These are phyloP conservation scores for Skeletonema grethae DNA, from an alignment of 108 stramenopile species.

Conservation along the genomic window DNA sequence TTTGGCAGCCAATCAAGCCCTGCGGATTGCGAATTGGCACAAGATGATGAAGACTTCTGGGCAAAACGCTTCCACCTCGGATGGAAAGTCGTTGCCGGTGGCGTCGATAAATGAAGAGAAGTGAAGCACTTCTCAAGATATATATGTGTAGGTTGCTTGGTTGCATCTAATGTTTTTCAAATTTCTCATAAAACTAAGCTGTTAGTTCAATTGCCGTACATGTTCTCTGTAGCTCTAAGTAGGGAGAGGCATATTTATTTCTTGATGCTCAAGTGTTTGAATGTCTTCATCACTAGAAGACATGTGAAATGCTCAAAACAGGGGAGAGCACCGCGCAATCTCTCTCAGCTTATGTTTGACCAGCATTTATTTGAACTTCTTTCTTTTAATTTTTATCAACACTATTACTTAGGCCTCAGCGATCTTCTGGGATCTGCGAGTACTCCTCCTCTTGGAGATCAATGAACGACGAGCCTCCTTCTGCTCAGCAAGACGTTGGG, in stretches of 20 bases:
- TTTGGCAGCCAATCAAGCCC: slow-evolving; percentile 32
- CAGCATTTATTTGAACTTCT: not conserved
- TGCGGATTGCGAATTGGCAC: slow-evolving; percentile 28
- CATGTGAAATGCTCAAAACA: too few species aligned
- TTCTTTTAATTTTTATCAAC: slow-evolving; percentile 9
- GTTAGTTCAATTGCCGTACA: not conserved
- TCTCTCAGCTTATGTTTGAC: not conserved
- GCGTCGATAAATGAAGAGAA: not conserved
- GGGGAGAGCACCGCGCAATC: too few species aligned
- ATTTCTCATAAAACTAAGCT: not conserved
- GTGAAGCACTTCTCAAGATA: not conserved
- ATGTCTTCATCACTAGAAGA: too few species aligned
- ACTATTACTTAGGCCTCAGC: slow-evolving; percentile 37
- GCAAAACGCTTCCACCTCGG: not conserved
- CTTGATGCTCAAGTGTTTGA: too few species aligned
- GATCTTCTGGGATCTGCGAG: slow-evolving; percentile 82
- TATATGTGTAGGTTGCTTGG: not conserved
- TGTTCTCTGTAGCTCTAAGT: too few species aligned
- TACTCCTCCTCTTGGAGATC: slow-evolving; percentile 97
- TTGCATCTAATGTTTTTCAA: not conserved
- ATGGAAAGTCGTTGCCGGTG: not conserved
- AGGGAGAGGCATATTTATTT: too few species aligned
- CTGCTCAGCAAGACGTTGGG: slow-evolving; percentile 93
- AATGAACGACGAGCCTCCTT: slow-evolving; percentile 94
- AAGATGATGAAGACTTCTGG: slow-evolving; percentile 24